These are phyloP conservation scores for Tuber indicum DNA, from an alignment of 495 filamentous ascomycete species.

Conservation along the genomic window DNA sequence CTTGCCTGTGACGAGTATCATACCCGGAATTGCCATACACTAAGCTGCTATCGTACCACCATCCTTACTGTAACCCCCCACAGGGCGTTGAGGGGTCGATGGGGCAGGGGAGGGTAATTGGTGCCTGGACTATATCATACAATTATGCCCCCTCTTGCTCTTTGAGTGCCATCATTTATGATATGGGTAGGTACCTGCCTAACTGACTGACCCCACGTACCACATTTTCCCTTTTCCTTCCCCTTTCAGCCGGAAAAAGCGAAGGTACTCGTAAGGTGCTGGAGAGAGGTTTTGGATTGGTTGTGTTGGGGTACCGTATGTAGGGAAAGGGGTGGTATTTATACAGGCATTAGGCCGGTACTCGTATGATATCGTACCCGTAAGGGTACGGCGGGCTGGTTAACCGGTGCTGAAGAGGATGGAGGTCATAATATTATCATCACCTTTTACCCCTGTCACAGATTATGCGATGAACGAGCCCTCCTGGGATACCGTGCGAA, in stretches of 20 bases:
- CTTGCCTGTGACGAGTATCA: neutral
- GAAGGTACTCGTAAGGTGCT: neutral
- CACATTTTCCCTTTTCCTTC: neutral
- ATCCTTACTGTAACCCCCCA: neutral
- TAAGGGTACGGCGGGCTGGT: neutral
- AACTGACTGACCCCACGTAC: neutral
- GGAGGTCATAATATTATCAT: neutral
- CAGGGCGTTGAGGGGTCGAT: neutral
- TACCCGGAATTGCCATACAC: neutral
- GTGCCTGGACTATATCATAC: neutral
- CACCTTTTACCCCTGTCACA: neutral
- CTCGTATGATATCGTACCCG: neutral
- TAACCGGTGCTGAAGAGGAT: neutral
- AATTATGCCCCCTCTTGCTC: neutral
- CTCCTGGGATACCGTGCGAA: neutral
- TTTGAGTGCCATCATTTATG: neutral
- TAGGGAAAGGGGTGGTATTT: neutral
- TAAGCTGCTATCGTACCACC: neutral
- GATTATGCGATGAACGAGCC: neutral
- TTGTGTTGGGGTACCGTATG: neutral
- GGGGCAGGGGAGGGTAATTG: neutral
- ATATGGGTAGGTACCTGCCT: neutral
- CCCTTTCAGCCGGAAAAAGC: neutral
- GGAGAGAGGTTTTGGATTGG: neutral
- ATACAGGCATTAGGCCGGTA: neutral